These are phyloP conservation scores for Trichothecium roseum DNA, from an alignment of 2,329 filamentous ascomycete species.

Conservation along the genomic window DNA sequence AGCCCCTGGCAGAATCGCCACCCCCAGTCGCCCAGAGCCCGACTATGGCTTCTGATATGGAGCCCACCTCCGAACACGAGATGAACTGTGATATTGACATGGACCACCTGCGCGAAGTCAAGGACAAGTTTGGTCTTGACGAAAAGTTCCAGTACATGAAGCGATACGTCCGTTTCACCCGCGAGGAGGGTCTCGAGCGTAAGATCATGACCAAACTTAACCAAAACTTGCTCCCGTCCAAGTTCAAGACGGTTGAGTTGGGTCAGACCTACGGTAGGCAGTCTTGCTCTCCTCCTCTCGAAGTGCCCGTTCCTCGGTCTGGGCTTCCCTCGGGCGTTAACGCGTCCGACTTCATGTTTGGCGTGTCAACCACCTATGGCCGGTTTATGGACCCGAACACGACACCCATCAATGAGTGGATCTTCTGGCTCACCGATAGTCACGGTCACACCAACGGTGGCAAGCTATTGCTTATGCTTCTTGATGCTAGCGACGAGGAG, in stretches of 20 bases:
- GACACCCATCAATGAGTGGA: conserved; percentile 46
- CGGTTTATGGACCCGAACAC: conserved; percentile 41
- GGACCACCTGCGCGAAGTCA: conserved; percentile 32
- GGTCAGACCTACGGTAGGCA: conserved; percentile 28
- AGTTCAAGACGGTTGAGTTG: conserved; percentile 37
- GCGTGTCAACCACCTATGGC: conserved; percentile 47
- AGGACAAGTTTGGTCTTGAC: conserved; percentile 35
- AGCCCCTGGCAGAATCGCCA: conserved; percentile 15
- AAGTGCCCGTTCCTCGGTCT: conserved; percentile 40
- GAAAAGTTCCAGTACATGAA: conserved; percentile 45
- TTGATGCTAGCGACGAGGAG: conserved; percentile 41
- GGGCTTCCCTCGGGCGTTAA: conserved; percentile 39
- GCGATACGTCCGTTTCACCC: conserved; percentile 41
- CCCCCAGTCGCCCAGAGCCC: conserved; percentile 4
- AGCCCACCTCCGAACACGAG: conserved; percentile 14
- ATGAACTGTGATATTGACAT: conserved; percentile 42
- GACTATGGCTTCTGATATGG: conserved; percentile 6
- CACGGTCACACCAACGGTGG: conserved; percentile 45
- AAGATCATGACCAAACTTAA: conserved; percentile 40
- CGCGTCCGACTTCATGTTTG: conserved; percentile 47
- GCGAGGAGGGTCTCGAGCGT: conserved; percentile 34
- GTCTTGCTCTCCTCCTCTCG: conserved; percentile 36
- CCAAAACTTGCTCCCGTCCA: conserved; percentile 35
- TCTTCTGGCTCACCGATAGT: conserved; percentile 49
- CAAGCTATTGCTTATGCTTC: conserved; percentile 42